These are phyloP conservation scores for Annona squamosa DNA, from an alignment of 164 flowering plant genomes.

Conservation along the genomic window DNA sequence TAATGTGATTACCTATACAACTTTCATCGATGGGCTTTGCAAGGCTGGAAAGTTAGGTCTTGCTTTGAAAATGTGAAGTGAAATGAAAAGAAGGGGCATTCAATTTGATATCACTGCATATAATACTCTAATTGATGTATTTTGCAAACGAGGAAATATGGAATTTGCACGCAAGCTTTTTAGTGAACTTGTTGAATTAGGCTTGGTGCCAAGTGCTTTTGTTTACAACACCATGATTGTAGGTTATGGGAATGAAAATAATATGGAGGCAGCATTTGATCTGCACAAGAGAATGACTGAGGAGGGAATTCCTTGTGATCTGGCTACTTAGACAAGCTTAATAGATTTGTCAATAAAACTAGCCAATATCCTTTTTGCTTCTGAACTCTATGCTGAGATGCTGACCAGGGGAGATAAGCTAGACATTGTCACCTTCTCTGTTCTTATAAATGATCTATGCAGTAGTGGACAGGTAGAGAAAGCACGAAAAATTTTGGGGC, in stretches of 20 bases:
- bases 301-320: slow-evolving; percentile 49
- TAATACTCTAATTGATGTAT: slow-evolving; percentile 59
- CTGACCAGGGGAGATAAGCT: slow-evolving; percentile 48
- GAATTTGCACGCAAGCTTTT: slow-evolving; percentile 44
- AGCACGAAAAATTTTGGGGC: slow-evolving; percentile 51
- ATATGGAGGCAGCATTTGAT: slow-evolving; percentile 50
- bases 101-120: slow-evolving; percentile 46
- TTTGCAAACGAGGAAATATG: slow-evolving; percentile 60
- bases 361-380: slow-evolving; percentile 42
- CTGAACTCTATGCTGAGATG: slow-evolving; percentile 57
- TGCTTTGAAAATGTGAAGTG: slow-evolving; percentile 48
- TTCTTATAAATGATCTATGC: slow-evolving; percentile 58
- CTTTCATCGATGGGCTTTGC: slow-evolving; percentile 55
- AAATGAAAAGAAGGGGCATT: slow-evolving; percentile 48
- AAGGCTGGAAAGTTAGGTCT: slow-evolving; percentile 40
- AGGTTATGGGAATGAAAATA: slow-evolving; percentile 48
- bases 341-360: slow-evolving; percentile 57
- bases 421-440: slow-evolving; percentile 39
- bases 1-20: slow-evolving; percentile 53
- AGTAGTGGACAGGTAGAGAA: slow-evolving; percentile 48
- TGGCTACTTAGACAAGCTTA: slow-evolving; percentile 55
- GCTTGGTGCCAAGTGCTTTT: slow-evolving; percentile 44
- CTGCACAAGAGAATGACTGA: slow-evolving; percentile 48
- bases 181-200: slow-evolving; percentile 48
- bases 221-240: slow-evolving; percentile 59